A percentile compares a stretch with the other conserved stretches of the same genome.
These are phyloP conservation scores for Pseudomonodictys pantanalensis DNA, from an alignment of 495 filamentous ascomycete species.

Conservation along the genomic window DNA sequence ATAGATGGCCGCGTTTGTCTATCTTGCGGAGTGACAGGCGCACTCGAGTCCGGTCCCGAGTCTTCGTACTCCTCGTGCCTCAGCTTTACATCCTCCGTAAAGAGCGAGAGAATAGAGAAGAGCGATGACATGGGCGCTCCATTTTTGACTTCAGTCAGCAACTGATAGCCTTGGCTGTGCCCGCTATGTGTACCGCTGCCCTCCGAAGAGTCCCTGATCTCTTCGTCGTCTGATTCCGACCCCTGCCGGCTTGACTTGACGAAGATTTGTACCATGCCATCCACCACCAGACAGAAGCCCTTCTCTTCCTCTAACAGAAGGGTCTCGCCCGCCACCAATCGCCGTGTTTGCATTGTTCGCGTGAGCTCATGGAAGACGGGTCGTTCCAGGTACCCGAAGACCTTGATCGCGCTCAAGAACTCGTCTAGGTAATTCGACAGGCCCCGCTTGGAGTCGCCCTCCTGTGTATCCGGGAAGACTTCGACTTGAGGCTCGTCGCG, in stretches of 20 bases:
- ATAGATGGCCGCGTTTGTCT: conserved; percentile 4
- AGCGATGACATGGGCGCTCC: conserved; percentile 97
- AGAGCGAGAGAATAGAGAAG: conserved; percentile 93
- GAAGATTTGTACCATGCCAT: conserved; percentile 96
- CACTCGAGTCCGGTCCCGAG: conserved; percentile 33
- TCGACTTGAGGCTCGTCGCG: conserved; percentile 94
- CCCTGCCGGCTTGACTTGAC: conserved; percentile 79
- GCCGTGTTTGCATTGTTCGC: conserved; percentile 94
- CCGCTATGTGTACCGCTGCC: conserved; percentile 61
- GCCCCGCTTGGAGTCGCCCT: conserved; percentile 84
- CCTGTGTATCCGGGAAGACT: conserved; percentile 87
- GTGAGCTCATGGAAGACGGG: conserved; percentile 98
- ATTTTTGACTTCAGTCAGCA: conserved; percentile 96
- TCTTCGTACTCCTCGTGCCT: conserved; percentile 62
- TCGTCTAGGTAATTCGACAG: conserved; percentile 95
- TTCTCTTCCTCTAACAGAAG: conserved; percentile 94
- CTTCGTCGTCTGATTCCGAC: conserved; percentile 42
- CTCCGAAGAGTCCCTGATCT: conserved; percentile 51
- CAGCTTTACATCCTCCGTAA: conserved; percentile 90
- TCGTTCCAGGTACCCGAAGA: conserved; percentile 94
- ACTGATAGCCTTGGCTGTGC: conserved; percentile 77
- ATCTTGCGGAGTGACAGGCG: conserved; percentile 15
- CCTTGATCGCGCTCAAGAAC: conserved; percentile 97
- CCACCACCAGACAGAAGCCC: conserved; percentile 95
- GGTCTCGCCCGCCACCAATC: conserved; percentile 93